phyloP scores from a whole-genome alignment of 1,284 basidiomycete genomes.

The Cutaneotrichosporon sp. region DNA sequence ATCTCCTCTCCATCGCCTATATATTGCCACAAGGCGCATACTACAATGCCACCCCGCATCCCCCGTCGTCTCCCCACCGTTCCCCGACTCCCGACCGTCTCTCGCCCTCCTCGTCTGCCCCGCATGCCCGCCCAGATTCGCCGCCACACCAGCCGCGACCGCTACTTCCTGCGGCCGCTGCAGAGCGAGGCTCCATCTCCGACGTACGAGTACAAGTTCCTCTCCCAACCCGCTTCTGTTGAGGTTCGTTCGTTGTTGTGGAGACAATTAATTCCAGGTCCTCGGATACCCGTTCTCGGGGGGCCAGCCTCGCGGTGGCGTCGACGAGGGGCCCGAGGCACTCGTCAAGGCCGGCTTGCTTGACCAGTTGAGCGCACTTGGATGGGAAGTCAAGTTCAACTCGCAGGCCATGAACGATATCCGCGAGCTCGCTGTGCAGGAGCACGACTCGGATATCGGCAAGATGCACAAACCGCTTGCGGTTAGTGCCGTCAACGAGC shows the following conservation, averaged over 20 bases:
- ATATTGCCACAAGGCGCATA: background rate
- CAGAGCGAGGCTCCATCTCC: constrained; percentile 23
- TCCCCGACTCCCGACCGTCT: background rate
- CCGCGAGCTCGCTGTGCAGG: constrained; percentile 39
- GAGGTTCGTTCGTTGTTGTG: constrained; percentile 58
- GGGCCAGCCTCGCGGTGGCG: constrained; percentile 68
- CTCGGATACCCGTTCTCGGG: constrained; percentile 69
- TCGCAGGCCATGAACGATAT: constrained; percentile 81
- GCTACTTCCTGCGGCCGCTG: constrained; percentile 25
- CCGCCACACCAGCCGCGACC: constrained; percentile 21
- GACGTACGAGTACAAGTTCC: constrained; percentile 56
- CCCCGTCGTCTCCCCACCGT: background rate
- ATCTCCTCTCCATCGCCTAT: background rate
- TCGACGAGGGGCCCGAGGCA: constrained; percentile 86
- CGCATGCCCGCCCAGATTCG: constrained; percentile 4
- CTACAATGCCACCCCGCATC: constrained; percentile 5
- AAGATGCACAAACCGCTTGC: constrained; percentile 82
- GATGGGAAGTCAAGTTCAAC: constrained; percentile 85
- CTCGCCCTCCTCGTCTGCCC: background rate
- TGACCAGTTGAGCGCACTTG: constrained; percentile 71
- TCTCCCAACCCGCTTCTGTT: constrained; percentile 66
- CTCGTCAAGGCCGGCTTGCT: constrained; percentile 81
- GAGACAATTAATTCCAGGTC: constrained; percentile 56
- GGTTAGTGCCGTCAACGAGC: constrained; percentile 78
- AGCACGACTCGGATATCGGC: constrained; percentile 75